A percentile compares a stretch with the other conserved stretches of the same genome.
phyloP scores from a whole-genome alignment of 1,139 yeast genomes.

The Suhomyces guaymorum region DNA sequence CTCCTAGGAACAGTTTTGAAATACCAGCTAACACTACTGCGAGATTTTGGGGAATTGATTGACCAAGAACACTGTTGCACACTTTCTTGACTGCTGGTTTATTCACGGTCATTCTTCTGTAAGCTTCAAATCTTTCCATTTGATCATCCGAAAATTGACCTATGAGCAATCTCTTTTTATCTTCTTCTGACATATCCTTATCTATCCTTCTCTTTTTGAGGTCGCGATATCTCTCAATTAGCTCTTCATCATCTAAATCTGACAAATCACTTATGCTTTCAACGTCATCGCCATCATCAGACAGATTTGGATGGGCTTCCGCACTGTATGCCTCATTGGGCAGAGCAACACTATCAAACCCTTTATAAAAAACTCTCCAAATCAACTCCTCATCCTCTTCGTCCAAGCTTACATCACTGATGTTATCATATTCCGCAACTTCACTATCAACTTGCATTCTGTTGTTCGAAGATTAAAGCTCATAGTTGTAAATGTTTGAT shows the following conservation, averaged over 20 bases:
- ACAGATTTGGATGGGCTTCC: too few species aligned
- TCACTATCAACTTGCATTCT: too few species aligned
- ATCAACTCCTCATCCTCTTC: conserved; percentile 51
- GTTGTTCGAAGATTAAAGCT: background rate
- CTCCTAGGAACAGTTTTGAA: conserved; percentile 86
- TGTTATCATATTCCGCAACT: conserved; percentile 17
- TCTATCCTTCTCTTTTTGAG: conserved; percentile 27
- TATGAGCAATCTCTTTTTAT: conserved; percentile 63
- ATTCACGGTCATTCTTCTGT: conserved; percentile 79
- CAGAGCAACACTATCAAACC: conserved; percentile 15
- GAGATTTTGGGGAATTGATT: conserved; percentile 78
- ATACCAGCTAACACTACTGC: conserved; percentile 85
- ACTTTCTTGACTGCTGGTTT: conserved; percentile 78
- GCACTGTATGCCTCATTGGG: too few species aligned
- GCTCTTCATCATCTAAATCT: conserved; percentile 39
- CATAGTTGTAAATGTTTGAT: background rate
- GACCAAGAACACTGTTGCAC: conserved; percentile 78
- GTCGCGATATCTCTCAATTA: conserved; percentile 33
- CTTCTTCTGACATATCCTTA: conserved; percentile 40
- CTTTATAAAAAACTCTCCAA: conserved; percentile 45
- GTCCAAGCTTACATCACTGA: conserved; percentile 45
- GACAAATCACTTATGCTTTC: conserved; percentile 30
- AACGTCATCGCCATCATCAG: conserved; percentile 12
- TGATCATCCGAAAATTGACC: conserved; percentile 79
- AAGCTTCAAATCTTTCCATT: conserved; percentile 84